Evolutionary conservation across 2,329 filamentous ascomycete genomes (phyloP).

Genomic region (Verticillium isaacii): DNA sequence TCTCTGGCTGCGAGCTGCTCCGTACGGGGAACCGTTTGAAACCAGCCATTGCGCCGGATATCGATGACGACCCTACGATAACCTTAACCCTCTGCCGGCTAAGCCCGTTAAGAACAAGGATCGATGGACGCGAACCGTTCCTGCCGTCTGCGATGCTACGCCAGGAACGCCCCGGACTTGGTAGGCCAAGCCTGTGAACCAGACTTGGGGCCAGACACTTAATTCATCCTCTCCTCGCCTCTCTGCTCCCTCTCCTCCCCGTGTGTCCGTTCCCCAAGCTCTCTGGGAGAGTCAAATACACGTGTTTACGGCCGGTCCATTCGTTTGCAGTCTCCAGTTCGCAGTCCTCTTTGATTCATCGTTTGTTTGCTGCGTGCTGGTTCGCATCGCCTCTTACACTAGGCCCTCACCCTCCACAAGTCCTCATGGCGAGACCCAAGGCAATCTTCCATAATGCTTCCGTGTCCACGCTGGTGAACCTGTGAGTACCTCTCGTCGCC

Average conservation of each 20-base stretch:
- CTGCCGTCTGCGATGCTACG: neutral
- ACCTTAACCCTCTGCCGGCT: neutral
- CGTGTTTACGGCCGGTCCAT: neutral
- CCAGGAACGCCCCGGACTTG: neutral
- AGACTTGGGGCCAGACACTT: neutral
- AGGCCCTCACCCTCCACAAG: constrained; percentile 3
- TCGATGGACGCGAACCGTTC: neutral
- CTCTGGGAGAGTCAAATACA: constrained; percentile 12
- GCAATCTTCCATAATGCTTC: constrained; percentile 7
- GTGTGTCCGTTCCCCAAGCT: constrained; percentile 6
- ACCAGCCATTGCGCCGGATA: neutral
- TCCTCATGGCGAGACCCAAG: constrained; percentile 11
- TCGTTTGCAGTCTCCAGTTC: neutral
- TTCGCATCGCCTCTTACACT: neutral
- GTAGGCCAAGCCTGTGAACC: neutral
- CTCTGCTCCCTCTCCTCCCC: neutral
- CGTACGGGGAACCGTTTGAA: constrained; percentile 1
- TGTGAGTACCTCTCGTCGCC: constrained; percentile 5
- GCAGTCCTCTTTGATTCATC: constrained; percentile 2
- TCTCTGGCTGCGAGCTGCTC: neutral
- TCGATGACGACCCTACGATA: neutral
- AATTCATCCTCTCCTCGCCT: neutral
- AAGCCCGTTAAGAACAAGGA: neutral
- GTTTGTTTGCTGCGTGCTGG: constrained; percentile 1
- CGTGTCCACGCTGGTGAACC: constrained; percentile 1